Percentiles rank a stretch among this genome's conserved stretches.
Evolutionary conservation across 805 yeast species (phyloP).

Genomic region (Blastobotrys robertii): DNA sequence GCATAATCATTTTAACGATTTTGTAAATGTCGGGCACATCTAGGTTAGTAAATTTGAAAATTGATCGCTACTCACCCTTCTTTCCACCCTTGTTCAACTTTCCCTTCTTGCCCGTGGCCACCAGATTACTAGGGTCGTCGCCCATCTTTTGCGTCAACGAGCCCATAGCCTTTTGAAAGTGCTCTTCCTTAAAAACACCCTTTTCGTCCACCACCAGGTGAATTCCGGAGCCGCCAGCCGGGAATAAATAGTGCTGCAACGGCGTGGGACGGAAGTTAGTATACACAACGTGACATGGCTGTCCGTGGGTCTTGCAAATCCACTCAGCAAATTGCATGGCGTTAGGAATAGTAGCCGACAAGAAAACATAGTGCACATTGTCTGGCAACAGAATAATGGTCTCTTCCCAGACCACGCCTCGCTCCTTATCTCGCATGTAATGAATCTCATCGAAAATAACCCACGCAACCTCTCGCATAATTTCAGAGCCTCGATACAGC

Average conservation of each 20-base stretch:
- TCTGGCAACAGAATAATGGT: conserved; percentile 93
- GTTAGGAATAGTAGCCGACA: conserved; percentile 95
- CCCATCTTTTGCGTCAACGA: conserved; percentile 74
- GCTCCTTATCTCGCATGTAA: conserved; percentile 93
- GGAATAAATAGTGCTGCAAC: conserved; percentile 91
- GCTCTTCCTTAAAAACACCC: conserved; percentile 91
- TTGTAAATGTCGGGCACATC: conserved; percentile 92
- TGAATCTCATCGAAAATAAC: conserved; percentile 97
- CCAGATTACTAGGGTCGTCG: conserved; percentile 64
- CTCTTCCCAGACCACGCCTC: conserved; percentile 99
- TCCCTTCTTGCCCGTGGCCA: conserved; percentile 56
- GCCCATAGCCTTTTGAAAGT: conserved; percentile 97
- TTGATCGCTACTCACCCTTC: conserved; percentile 23
- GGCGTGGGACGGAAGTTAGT: conserved; percentile 99
- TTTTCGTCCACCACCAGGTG: conserved; percentile 97
- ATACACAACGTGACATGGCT: conserved; percentile 97
- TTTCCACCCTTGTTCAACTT: conserved; percentile 83
- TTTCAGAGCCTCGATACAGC: conserved; percentile 95
- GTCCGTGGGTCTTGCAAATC: conserved; percentile 90
- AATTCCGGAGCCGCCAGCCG: conserved; percentile 98
- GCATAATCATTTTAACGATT: conserved; percentile 96
- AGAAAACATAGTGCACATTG: conserved; percentile 85
- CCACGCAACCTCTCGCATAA: conserved; percentile 99
- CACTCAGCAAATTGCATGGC: conserved; percentile 98
- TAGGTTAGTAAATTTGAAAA: conserved; percentile 8